phyloP scores from a whole-genome alignment of 129 eudicot species.

The Glebionis coronaria region DNA sequence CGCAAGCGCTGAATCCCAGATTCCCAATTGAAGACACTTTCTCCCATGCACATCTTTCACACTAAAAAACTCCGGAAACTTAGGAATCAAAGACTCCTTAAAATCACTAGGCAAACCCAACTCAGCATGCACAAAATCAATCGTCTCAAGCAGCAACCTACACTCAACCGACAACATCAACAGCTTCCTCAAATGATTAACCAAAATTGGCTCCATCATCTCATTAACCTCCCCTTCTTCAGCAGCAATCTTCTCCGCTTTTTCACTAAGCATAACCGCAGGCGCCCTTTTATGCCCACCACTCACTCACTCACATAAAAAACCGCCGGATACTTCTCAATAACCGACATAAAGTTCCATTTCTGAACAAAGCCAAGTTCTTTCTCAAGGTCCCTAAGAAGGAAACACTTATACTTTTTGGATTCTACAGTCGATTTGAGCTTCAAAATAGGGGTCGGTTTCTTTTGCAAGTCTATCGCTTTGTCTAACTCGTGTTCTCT shows the following conservation, averaged over 20 bases:
- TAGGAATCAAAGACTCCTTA: constrained; percentile 52
- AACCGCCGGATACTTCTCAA: constrained; percentile 70
- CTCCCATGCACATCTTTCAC: constrained; percentile 54
- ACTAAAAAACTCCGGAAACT: constrained; percentile 60
- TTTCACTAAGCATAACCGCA: constrained; percentile 48
- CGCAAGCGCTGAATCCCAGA: constrained; percentile 82
- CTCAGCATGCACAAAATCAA: constrained; percentile 52
- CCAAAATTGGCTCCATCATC: constrained; percentile 84
- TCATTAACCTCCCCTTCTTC: constrained; percentile 53
- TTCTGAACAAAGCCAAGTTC: constrained; percentile 87
- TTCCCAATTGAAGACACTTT: constrained; percentile 55
- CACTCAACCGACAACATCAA: constrained; percentile 93
- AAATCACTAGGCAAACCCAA: constrained; percentile 78
- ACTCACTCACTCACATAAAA: constrained; percentile 57
- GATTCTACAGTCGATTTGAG: constrained; percentile 66
- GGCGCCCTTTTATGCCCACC: constrained; percentile 66
- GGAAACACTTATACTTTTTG: constrained; percentile 53
- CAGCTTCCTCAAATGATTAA: constrained; percentile 65
- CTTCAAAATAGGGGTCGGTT: constrained; percentile 53
- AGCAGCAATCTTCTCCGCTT: constrained; percentile 57
- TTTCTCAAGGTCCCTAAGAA: constrained; percentile 87
- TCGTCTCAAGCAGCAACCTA: constrained; percentile 61
- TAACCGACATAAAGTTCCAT: constrained; percentile 77
- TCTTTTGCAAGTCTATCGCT: constrained; percentile 80
- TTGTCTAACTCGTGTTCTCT: constrained; percentile 79